Percentiles rank a stretch among this genome's conserved stretches.
These are phyloP conservation scores for Trichoderma breve DNA, from an alignment of 2,329 filamentous ascomycete species.

Conservation along the genomic window DNA sequence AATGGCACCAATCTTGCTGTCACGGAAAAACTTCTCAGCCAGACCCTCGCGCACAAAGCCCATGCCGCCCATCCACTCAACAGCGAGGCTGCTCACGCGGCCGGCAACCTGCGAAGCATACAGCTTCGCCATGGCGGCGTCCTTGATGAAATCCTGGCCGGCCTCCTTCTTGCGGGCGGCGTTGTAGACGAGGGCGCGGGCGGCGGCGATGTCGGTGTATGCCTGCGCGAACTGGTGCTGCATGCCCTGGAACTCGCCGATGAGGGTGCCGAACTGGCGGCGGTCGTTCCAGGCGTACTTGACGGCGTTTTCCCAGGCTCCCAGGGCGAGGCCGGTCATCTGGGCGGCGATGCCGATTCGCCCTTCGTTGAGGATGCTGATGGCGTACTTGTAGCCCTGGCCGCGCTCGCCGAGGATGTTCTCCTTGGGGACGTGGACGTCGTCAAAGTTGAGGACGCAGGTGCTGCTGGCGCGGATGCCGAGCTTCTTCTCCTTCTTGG, in stretches of 20 bases:
- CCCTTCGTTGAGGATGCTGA: slow-evolving; percentile 89
- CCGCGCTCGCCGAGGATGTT: slow-evolving; percentile 87
- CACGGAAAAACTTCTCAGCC: slow-evolving; percentile 96
- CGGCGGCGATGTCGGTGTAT: slow-evolving; percentile 89
- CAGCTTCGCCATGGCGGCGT: slow-evolving; percentile 98
- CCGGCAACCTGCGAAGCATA: slow-evolving; percentile 91
- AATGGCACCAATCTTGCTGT: slow-evolving; percentile 98
- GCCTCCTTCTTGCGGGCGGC: slow-evolving; percentile 97
- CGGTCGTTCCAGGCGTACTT: slow-evolving; percentile 96
- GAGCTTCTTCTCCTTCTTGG: slow-evolving; percentile 99
- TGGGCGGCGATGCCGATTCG: slow-evolving; percentile 97
- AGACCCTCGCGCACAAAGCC: slow-evolving; percentile 95
- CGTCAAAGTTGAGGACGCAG: slow-evolving; percentile 96
- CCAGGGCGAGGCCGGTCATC: slow-evolving; percentile 95
- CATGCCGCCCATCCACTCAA: slow-evolving; percentile 99
- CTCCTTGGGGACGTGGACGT: slow-evolving; percentile 83
- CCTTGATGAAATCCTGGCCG: slow-evolving; percentile 88
- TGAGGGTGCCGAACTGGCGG: slow-evolving; percentile 89
- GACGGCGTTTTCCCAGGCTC: slow-evolving; percentile 92
- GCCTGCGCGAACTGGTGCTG: slow-evolving; percentile 97
- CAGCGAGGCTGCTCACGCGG: slow-evolving; percentile 76
- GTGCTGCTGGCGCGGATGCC: slow-evolving; percentile 95
- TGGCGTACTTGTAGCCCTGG: slow-evolving; percentile 97
- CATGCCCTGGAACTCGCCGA: slow-evolving; percentile 98
- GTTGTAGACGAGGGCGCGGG: slow-evolving; percentile 90